Evolutionary conservation across 192 early-diverging fungal species (phyloP).

Genomic region (Gryganskiella cystojenkinii): DNA sequence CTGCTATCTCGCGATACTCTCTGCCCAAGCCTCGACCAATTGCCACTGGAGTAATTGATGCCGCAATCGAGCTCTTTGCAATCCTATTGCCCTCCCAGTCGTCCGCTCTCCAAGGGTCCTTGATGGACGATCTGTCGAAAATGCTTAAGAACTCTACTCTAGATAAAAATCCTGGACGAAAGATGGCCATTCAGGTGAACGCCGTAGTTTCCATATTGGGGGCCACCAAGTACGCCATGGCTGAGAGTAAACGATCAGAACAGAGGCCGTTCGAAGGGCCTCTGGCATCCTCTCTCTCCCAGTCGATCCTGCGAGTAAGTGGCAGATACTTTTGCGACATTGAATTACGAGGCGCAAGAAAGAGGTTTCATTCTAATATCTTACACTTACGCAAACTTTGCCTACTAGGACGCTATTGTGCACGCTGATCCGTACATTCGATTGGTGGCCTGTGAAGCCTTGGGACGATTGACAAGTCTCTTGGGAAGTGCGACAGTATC

Average conservation of each 20-base stretch:
- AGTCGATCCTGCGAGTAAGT: slow-evolving; percentile 55
- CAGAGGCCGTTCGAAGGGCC: slow-evolving; percentile 31
- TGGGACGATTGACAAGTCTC: slow-evolving; percentile 82
- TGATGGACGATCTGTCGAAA: slow-evolving; percentile 80
- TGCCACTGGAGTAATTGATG: slow-evolving; percentile 77
- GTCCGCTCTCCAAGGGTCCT: slow-evolving; percentile 76
- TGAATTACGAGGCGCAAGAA: background rate
- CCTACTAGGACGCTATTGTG: slow-evolving; percentile 70
- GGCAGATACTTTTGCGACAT: slow-evolving; percentile 9
- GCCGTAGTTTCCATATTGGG: slow-evolving; percentile 77
- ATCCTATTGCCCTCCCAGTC: slow-evolving; percentile 76
- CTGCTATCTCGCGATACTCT: slow-evolving; percentile 23
- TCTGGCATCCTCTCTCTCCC: slow-evolving; percentile 34
- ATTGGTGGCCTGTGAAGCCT: slow-evolving; percentile 79
- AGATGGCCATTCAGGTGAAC: slow-evolving; percentile 85
- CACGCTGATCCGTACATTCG: slow-evolving; percentile 78
- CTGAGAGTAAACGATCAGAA: slow-evolving; percentile 51
- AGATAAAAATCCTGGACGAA: slow-evolving; percentile 75
- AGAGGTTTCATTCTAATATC: slow-evolving; percentile 14
- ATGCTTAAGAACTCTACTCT: slow-evolving; percentile 69
- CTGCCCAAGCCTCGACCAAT: slow-evolving; percentile 60
- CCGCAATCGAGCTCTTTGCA: slow-evolving; percentile 82
- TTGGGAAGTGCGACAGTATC: slow-evolving; percentile 75
- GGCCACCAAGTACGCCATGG: slow-evolving; percentile 71
- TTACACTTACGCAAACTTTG: background rate